Evolutionary conservation across 352 stramenopile species (phyloP), one percentile per base, ranked within the genome.

Genomic region (Phytophthora idaei): DNA sequence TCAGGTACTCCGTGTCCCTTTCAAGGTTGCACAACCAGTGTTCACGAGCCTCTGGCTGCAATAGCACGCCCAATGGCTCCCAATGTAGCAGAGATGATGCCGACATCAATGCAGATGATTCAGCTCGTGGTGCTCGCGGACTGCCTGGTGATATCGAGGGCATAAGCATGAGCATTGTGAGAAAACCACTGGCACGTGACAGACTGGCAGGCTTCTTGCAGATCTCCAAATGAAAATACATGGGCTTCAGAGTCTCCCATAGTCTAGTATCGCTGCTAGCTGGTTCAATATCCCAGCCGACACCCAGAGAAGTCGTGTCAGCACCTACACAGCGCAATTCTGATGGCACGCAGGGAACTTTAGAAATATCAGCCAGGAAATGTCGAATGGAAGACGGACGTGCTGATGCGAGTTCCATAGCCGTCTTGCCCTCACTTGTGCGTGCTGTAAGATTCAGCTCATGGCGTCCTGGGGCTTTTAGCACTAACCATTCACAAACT

Each of bases 401-500:
- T 12, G 56, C 50, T 25, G 51, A 58, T 53, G 81, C 81, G 27
- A 92, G 65, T 31, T 92, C 79, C 2, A 80, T 41, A 0, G 64
- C 67, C 2, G 71, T 74, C 28, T 84, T 76, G 0, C 77, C 77
- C 9, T 80, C 74, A 27, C 53, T 82, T 59, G 84, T 92, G 0
- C 64, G 68, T 1, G 69, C 71, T 21, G 72, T 76, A 51, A 92
- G 77, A 53, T 71, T 73, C 2, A 90, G 36, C 36, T 83, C 71
- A 9, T 74, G 48, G 4, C 73, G 59, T 7, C 48, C 61, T 0
- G 83, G 78, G 1, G 83, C 67, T 48, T 78, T 53, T 21, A 85
- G 75, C 14, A 90, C 76, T 17, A 92, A 68, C 81, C 81, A 92
- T 47, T 89, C 61, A 28, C 81, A 92, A 5, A 87, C 59, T 28